Conservation (phyloP, 2,329 filamentous ascomycete genomes). For the Ramichloridium luteum region DNA sequence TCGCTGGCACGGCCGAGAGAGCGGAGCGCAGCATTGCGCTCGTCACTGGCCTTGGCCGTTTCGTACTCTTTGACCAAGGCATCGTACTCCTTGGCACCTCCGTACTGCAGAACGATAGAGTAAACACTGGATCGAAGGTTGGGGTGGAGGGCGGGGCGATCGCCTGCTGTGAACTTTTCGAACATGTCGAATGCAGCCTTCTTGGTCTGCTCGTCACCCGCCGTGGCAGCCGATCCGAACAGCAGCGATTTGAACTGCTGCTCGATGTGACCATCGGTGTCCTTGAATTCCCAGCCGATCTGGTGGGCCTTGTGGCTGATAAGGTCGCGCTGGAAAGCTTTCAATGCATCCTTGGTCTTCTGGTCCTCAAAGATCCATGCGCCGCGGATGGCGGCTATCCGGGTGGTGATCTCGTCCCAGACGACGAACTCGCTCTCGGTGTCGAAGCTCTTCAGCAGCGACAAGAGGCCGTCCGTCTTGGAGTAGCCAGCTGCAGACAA, state of each 20-base stretch:
- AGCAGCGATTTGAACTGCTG: conserved; percentile 91
- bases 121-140: conserved; percentile 85
- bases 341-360: conserved; percentile 59
- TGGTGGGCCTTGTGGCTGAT: conserved; percentile 70
- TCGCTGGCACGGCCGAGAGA: conserved; percentile 67
- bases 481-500: conserved; percentile 84
- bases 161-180: conserved; percentile 65
- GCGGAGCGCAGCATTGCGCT: conserved; percentile 84
- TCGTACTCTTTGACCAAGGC: conserved; percentile 63
- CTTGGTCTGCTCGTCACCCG: conserved; percentile 67
- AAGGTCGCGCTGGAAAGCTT: conserved; percentile 70
- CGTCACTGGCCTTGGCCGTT: conserved; percentile 63
- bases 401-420: conserved; percentile 81
- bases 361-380: conserved; percentile 85
- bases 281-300: conserved; percentile 77
- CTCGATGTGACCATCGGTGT: conserved; percentile 73
- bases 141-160: conserved; percentile 72
- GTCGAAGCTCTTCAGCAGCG: conserved; percentile 72
- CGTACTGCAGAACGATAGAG: conserved; percentile 69
- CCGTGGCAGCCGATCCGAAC: conserved; percentile 70
- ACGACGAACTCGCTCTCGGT: conserved; percentile 79
- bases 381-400: conserved; percentile 63
- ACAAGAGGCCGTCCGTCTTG: conserved; percentile 80
- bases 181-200: conserved; percentile 84
- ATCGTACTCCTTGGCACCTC: conserved; percentile 79